Percentiles rank a stretch among this genome's conserved stretches.
These are phyloP conservation scores for Graphilbum ipis-grandicollis DNA, from an alignment of 2,329 filamentous ascomycete genomes.

Conservation along the genomic window DNA sequence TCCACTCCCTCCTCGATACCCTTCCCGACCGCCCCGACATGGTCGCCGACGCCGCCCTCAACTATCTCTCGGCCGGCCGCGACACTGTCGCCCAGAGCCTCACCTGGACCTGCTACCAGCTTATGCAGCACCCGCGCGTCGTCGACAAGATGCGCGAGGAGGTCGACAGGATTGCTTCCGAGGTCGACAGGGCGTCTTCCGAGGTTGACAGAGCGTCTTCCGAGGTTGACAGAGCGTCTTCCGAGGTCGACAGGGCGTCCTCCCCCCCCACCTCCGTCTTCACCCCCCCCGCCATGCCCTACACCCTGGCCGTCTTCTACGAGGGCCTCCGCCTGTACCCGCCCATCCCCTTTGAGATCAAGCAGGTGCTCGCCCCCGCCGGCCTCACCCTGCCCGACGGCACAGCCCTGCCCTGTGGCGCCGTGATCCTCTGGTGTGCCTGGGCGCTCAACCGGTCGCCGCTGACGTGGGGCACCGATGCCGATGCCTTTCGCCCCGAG, in stretches of 20 bases:
- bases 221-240: too few species aligned
- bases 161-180: constrained; percentile 15
- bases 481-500: constrained; percentile 26
- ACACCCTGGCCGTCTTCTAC: constrained; percentile 43
- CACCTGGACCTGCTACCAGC: constrained; percentile 45
- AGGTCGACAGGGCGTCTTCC: too few species aligned
- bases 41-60: constrained; percentile 46
- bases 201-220: too few species aligned
- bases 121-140: constrained; percentile 31
- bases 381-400: constrained; percentile 36
- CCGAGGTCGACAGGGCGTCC: too few species aligned
- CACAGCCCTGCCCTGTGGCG: constrained; percentile 33
- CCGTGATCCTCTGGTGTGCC: constrained; percentile 44
- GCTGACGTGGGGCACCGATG: constrained; percentile 37
- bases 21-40: constrained; percentile 35
- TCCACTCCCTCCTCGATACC: constrained; percentile 40
- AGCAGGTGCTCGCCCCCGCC: constrained; percentile 35
- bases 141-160: constrained; percentile 25
- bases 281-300: constrained; percentile 29
- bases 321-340: constrained; percentile 45
- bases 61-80: constrained; percentile 46
- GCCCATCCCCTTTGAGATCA: constrained; percentile 49
- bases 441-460: constrained; percentile 46
- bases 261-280: too few species aligned
- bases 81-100: constrained; percentile 49